Percentiles rank a stretch among this genome's conserved stretches.
Conservation (phyloP, 2,329 filamentous ascomycete species). For the Chaetomium globosum region DNA sequence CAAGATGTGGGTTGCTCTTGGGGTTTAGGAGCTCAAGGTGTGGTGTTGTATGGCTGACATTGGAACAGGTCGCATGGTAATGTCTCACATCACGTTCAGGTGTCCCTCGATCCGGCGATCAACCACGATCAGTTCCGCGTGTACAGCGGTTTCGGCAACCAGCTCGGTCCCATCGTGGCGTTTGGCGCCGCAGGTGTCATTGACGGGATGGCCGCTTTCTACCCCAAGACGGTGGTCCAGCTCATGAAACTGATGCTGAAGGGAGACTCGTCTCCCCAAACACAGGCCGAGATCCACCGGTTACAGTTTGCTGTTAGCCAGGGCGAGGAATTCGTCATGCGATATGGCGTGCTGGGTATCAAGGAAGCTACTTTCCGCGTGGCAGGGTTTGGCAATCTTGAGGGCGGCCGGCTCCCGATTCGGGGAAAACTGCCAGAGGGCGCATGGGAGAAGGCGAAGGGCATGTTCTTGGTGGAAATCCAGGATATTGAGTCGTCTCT, state of each 20-base stretch:
- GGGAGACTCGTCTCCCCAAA: conserved; percentile 29
- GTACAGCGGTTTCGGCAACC: conserved; percentile 68
- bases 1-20: conserved; percentile 54
- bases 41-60: background rate
- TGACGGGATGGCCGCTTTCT: conserved; percentile 66
- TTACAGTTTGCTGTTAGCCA: conserved; percentile 64
- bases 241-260: conserved; percentile 54
- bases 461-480: conserved; percentile 42
- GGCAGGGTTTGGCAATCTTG: conserved; percentile 59
- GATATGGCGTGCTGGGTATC: conserved; percentile 64
- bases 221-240: conserved; percentile 62
- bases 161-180: conserved; percentile 64
- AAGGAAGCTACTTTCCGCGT: conserved; percentile 63
- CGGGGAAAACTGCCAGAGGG: conserved; percentile 57
- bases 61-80: conserved; percentile 59
- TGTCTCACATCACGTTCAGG: conserved; percentile 65
- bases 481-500: conserved; percentile 34
- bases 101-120: conserved; percentile 63
- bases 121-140: conserved; percentile 63
- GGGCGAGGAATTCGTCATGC: conserved; percentile 64
- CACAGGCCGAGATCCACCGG: conserved; percentile 55
- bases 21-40: background rate
- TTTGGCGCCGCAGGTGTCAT: conserved; percentile 68
- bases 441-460: conserved; percentile 56
- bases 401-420: conserved; percentile 62